Conservation (phyloP, 208 protist genomes). For the Leishmania braziliensis region DNA sequence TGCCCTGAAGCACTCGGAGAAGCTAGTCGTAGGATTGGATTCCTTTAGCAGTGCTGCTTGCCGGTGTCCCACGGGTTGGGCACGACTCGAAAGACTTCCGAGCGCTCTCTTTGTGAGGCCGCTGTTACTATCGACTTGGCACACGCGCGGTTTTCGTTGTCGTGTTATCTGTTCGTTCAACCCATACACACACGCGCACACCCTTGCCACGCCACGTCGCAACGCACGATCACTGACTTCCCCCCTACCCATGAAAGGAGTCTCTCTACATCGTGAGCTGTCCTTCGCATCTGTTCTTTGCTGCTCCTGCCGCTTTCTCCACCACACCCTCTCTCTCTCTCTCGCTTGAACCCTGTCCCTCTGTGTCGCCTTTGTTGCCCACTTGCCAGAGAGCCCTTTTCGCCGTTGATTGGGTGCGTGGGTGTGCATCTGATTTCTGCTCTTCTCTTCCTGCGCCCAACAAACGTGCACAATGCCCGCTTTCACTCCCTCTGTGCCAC, state of each 20-base stretch:
- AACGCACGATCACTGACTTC: background rate
- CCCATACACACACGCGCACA: background rate
- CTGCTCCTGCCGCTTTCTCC: background rate
- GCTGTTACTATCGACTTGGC: background rate
- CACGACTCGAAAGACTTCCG: background rate
- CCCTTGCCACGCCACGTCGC: background rate
- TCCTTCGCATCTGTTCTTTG: background rate
- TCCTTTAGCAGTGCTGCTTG: background rate
- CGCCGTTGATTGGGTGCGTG: background rate
- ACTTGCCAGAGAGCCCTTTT: background rate
- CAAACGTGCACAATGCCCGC: background rate
- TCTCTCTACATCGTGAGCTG: background rate
- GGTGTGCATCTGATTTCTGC: background rate
- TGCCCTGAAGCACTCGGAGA: background rate
- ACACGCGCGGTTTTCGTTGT: background rate
- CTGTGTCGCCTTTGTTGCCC: background rate
- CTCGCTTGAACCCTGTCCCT: no score
- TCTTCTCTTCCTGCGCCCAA: background rate
- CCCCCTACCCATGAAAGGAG: background rate
- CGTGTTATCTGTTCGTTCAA: background rate
- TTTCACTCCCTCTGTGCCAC: background rate
- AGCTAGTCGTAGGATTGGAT: background rate
- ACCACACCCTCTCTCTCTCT: background rate
- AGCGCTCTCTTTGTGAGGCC: background rate
- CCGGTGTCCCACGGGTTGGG: background rate